Percentiles rank a stretch among this genome's conserved stretches.
Conservation (phyloP, 2,329 filamentous ascomycete species). For the Cercospora nicotianae region DNA sequence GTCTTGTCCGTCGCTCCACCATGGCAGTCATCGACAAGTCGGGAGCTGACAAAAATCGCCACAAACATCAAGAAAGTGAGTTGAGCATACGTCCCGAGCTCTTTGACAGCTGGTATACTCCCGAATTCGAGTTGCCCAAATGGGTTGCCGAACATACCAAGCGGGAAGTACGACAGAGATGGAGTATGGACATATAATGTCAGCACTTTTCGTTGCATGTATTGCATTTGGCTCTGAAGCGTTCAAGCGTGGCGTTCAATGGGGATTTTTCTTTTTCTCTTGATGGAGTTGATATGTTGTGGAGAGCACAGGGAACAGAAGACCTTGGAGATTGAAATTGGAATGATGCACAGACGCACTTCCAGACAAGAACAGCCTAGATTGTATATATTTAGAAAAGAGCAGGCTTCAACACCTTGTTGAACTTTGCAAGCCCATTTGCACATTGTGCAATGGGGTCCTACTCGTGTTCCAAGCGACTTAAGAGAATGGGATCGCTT, state of each 20-base stretch:
- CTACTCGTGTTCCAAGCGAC: background rate
- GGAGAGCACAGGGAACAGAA: background rate
- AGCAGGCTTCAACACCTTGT: background rate
- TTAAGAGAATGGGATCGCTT: background rate
- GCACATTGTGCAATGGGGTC: background rate
- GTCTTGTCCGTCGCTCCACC: slow-evolving; percentile 11
- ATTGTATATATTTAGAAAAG: slow-evolving; percentile 14
- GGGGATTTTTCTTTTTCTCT: background rate
- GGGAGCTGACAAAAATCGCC: slow-evolving; percentile 14
- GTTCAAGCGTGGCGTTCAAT: slow-evolving; percentile 17
- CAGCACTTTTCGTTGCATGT: background rate
- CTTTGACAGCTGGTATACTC: slow-evolving; percentile 35
- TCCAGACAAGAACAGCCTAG: slow-evolving; percentile 2
- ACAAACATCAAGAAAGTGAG: slow-evolving; percentile 24
- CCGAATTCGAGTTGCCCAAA: slow-evolving; percentile 31
- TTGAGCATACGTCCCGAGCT: slow-evolving; percentile 36
- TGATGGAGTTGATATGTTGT: slow-evolving; percentile 1
- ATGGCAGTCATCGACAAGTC: slow-evolving; percentile 7
- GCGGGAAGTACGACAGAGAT: slow-evolving; percentile 38
- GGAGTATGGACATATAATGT: slow-evolving; percentile 43
- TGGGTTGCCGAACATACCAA: slow-evolving; percentile 37
- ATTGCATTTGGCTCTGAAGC: slow-evolving; percentile 2
- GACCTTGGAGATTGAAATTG: background rate
- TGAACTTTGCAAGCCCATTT: background rate
- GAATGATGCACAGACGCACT: background rate